Evolutionary conservation across 805 yeast genomes (phyloP).

Genomic region (Kodamaea restingae): DNA sequence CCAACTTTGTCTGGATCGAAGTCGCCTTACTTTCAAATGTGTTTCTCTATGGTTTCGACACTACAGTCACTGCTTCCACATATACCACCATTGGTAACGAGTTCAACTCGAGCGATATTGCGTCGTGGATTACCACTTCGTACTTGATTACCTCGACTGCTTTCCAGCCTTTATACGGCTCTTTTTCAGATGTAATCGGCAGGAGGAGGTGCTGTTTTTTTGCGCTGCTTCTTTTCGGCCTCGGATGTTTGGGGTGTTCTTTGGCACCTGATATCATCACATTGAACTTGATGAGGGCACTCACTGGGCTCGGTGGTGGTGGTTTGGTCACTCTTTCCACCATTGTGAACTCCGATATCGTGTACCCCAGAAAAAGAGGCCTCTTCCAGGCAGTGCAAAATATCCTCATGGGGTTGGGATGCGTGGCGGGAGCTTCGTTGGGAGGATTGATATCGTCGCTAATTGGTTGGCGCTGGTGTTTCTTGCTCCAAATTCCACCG

Average conservation of each 20-base stretch:
- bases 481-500: constrained; percentile 50
- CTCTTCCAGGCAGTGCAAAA: constrained; percentile 40
- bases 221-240: constrained; percentile 28
- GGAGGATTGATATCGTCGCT: constrained; percentile 54
- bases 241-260: constrained; percentile 37
- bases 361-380: constrained; percentile 33
- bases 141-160: constrained; percentile 39
- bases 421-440: constrained; percentile 63
- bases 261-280: constrained; percentile 23
- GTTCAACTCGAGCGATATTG: constrained; percentile 30
- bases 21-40: constrained; percentile 33
- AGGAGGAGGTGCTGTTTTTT: constrained; percentile 31
- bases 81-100: constrained; percentile 45
- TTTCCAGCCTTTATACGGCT: constrained; percentile 40
- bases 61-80: constrained; percentile 47
- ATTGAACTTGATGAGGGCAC: constrained; percentile 31
- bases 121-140: constrained; percentile 42
- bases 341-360: constrained; percentile 36
- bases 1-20: constrained; percentile 29
- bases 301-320: constrained; percentile 42
- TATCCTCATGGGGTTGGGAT: constrained; percentile 36
- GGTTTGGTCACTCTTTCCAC: constrained; percentile 37
- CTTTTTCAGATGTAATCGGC: constrained; percentile 37
- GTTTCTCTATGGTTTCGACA: constrained; percentile 45
- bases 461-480: constrained; percentile 67